Conservation (phyloP, 208 protist genomes). For the Leishmania amazonensis region DNA sequence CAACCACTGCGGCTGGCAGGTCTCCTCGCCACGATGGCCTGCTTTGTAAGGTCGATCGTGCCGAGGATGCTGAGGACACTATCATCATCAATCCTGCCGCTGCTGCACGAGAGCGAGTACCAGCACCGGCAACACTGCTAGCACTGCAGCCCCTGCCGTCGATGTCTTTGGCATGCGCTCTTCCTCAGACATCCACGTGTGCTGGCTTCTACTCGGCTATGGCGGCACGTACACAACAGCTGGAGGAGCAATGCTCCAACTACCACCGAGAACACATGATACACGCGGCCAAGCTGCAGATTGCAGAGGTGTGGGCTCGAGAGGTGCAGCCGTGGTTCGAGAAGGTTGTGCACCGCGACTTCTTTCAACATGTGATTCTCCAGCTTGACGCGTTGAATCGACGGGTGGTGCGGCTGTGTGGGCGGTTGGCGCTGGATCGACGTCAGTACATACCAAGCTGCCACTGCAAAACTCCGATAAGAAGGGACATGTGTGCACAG, state of each 20-base stretch:
- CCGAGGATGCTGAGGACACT: not conserved
- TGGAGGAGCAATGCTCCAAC: not conserved
- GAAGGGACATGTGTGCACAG: not conserved
- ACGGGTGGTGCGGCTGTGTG: slow-evolving; percentile 14
- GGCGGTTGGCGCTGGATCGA: slow-evolving; percentile 23
- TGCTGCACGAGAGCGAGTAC: not conserved
- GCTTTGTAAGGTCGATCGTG: not conserved
- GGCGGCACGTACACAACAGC: not conserved
- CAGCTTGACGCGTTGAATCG: slow-evolving; percentile 9
- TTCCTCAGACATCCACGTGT: not conserved
- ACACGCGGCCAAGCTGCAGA: slow-evolving; percentile 28
- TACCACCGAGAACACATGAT: slow-evolving; percentile 1
- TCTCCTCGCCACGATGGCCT: not conserved
- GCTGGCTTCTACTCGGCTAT: not conserved
- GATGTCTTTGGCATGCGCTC: not conserved
- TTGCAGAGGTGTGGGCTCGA: slow-evolving; percentile 33
- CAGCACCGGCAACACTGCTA: not conserved
- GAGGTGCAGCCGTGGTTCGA: slow-evolving; percentile 42
- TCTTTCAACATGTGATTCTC: slow-evolving; percentile 6
- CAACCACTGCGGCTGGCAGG: not conserved
- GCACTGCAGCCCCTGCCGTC: not conserved
- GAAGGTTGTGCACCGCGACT: slow-evolving; percentile 14
- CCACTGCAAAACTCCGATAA: not conserved
- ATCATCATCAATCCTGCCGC: slow-evolving; percentile 4
- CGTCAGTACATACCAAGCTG: slow-evolving; percentile 20